Base-by-base conservation (phyloP, 768 basidiomycete species). In the Agrocybe praecox region DNA sequence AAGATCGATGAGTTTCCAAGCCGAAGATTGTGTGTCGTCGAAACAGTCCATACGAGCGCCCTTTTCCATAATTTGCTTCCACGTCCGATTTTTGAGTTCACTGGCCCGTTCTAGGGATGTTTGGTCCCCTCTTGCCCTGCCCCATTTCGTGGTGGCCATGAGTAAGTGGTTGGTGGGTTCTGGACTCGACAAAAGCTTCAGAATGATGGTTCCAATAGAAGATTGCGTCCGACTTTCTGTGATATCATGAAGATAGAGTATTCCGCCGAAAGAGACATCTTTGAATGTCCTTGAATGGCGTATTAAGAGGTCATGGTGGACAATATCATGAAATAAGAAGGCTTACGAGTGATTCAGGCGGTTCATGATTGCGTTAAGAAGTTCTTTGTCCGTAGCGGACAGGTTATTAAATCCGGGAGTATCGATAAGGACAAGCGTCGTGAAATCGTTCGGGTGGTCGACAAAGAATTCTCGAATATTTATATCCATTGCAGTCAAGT, bases 341-440 rank as follows among this genome's bases (percentile, higher is more conserved):
- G n/a, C n/a, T n/a, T n/a, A n/a, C n/a, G n/a, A n/a, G n/a, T n/a
- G n/a, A n/a, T n/a, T n/a, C n/a, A n/a, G n/a, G n/a, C n/a, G n/a
- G n/a, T n/a, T n/a, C n/a, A n/a, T n/a, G n/a, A n/a, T n/a, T n/a
- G n/a, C n/a, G n/a, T n/a, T n/a, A n/a, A n/a, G n/a, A n/a, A n/a
- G n/a, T n/a, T n/a, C n/a, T 21, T 50, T 47, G 6, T 21, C 44
- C 26, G 21, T n/a, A n/a, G n/a, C n/a, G n/a, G n/a, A n/a, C n/a
- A 45, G 23, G 23, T 56, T 40, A 17, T 56, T 40, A 17, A 56
- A 23, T 1, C 55, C 55, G 12, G 55, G 55, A 1, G 49, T 49
- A 17, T 56, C 55, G 26, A 56, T 47, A 12, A 56, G 19, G 42
- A 56, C 29, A 9, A n/a, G 49, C 6, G 10, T 36, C 0, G 33